Evolutionary conservation across 441 rosid species (phyloP), one percentile per base, ranked within the genome.

Genomic region (Biscutella laevigata): DNA sequence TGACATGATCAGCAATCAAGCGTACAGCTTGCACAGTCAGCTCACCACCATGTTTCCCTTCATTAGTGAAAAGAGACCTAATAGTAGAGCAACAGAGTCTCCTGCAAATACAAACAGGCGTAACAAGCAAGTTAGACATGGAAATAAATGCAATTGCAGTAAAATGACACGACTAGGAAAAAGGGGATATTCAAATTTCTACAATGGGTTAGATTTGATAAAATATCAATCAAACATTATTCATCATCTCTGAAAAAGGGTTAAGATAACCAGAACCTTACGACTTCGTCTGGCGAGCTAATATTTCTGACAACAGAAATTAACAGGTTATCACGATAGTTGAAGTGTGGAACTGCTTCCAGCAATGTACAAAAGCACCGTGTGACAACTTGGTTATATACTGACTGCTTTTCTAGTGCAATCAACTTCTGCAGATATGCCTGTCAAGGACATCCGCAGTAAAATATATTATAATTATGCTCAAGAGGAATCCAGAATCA

Each of bases 271-370:
- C 4, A 57, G 53, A 67, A 89, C 97, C 99, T 86, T 64, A 75
- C 72, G 36, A 72, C 77, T 60, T 82, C 90, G 69, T 92, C 95
- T 8, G 74, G 65, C 61, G 95, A 88, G 71, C 90, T 77, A 51
- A 79, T 68, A 62, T 81, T 88, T 68, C 66, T 55, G 56, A 82
- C 81, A 69, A 79, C 94, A 30, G 77, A 76, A 46, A n/a, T 73
- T 59, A 92, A 43, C 67, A 92, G 74, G 70, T 65, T 79, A 63
- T 86, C 90, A 3, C 84, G 69, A 61, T 72, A 92, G 77, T 92
- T 88, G 72, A 88, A 92, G 78, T 92, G 94, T 16, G 94, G 95
- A 68, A 64, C 83, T 50, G 95, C 78, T 32, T 88, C 97, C 44
- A 92, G 85, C 76, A 92, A 76, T 41, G 70, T 66, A 66, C 88